Evolutionary conservation across 179 eudicot genomes (phyloP), one percentile per base, ranked within the genome.

Genomic region (Amaranthus tricolor): DNA sequence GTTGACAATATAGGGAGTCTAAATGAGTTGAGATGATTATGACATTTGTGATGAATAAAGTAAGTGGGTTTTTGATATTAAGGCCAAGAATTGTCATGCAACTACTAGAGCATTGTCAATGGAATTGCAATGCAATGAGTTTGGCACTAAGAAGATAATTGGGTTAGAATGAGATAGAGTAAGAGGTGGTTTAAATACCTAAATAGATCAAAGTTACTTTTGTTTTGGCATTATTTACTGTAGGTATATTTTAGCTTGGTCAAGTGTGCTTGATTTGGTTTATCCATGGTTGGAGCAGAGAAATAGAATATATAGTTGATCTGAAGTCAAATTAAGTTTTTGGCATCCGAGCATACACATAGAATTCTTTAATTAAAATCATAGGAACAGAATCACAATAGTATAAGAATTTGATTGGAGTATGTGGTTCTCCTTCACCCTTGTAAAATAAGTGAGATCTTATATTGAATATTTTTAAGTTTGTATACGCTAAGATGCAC

Each of bases 31-130:
- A 60, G 44, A 21, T 60, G 11, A 11, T 60, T 21, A 1, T 60
- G 64, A 24, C 14, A 9, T 60, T 9, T 2, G 20, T 60, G 64
- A 60, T 60, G 44, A 15, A 60, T 60, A 7, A n/a, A 19, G 6
- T 16, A 6, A 31, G 24, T 58, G 59, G 59, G 40, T 31, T 31
- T 14, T 11, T 58, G 49, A 13, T 5, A 11, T 48, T 45, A 19
- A 44, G 40, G 40, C 40, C 9, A 59, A 61, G 0, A 44, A 61
- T 24, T 2, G 31, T 14, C 0, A 17, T 16, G 0, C 56, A 66
- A 19, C 44, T 66, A 12, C 56, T 51, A 14, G 71, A 68, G 57
- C 45, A 68, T 20, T 68, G 71, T 58, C 58, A 21, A 9, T 68
- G 71, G 45, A 24, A 52, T 68, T 21, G 24, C 40, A 10, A 20